Conservation (phyloP, 2,329 filamentous ascomycete genomes). For the Parastagonospora nodorum region DNA sequence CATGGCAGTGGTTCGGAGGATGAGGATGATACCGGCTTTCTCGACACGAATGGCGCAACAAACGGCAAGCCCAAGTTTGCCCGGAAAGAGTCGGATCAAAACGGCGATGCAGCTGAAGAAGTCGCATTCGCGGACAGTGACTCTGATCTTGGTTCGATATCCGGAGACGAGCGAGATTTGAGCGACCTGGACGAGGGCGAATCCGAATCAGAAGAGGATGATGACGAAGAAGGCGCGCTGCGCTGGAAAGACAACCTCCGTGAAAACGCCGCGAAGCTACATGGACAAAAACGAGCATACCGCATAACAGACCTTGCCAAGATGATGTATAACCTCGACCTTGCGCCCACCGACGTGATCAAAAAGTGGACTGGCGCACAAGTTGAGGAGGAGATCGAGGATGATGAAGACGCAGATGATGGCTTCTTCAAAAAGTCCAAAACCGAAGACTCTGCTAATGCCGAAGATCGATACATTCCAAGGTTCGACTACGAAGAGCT, state of each 20-base stretch:
- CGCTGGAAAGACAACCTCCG: conserved; percentile 90
- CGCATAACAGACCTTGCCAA: conserved; percentile 82
- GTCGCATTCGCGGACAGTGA: conserved; percentile 94
- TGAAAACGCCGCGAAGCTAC: conserved; percentile 73
- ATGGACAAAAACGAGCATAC: conserved; percentile 72
- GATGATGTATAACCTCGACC: conserved; percentile 83
- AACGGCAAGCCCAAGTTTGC: conserved; percentile 41
- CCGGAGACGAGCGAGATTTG: conserved; percentile 56
- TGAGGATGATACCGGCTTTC: conserved; percentile 55
- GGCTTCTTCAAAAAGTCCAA: conserved; percentile 66
- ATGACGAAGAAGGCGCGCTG: conserved; percentile 72
- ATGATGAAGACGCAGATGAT: conserved; percentile 67
- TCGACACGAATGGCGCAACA: conserved; percentile 47
- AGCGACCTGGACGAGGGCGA: conserved; percentile 52
- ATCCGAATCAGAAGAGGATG: conserved; percentile 58
- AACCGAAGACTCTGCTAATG: conserved; percentile 52
- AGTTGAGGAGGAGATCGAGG: conserved; percentile 56
- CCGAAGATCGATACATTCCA: conserved; percentile 80
- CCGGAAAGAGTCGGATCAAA: conserved; percentile 35
- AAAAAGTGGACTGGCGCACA: conserved; percentile 77
- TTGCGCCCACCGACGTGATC: conserved; percentile 77
- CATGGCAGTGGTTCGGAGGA: conserved; percentile 56
- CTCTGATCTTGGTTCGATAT: conserved; percentile 91
- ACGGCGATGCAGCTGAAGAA: conserved; percentile 61
- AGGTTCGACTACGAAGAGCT: conserved; percentile 79